Evolutionary conservation across 257 asterid species (phyloP).

Genomic region (Solanum pennellii): DNA sequence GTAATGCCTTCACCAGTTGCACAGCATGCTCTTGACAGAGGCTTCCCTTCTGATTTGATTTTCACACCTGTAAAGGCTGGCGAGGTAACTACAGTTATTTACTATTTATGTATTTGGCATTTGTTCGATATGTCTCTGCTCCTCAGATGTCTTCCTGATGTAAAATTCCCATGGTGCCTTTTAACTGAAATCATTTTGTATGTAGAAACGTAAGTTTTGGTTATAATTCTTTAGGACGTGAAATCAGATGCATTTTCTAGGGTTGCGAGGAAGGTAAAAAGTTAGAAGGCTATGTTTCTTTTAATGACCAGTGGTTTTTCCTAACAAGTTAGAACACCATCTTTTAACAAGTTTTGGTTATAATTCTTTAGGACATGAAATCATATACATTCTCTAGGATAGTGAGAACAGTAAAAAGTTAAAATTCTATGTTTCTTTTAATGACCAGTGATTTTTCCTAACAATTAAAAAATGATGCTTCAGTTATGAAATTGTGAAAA

Average conservation of each 20-base stretch:
- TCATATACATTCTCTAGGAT: neutral
- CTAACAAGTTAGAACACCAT: neutral
- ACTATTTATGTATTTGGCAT: neutral
- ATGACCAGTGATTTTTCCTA: neutral
- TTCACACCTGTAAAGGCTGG: constrained; percentile 78
- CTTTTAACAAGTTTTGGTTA: neutral
- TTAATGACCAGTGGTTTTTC: neutral
- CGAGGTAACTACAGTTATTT: constrained; percentile 39
- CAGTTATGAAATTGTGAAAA: neutral
- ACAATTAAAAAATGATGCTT: neutral
- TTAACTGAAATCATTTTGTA: neutral
- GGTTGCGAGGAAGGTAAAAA: neutral
- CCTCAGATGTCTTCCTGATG: neutral
- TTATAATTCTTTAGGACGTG: neutral
- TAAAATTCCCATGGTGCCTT: neutral
- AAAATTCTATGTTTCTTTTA: neutral
- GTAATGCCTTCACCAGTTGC: constrained; percentile 91
- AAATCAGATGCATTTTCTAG: neutral
- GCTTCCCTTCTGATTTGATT: constrained; percentile 65
- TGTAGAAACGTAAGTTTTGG: neutral
- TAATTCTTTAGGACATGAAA: neutral
- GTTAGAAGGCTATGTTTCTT: neutral
- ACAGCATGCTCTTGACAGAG: constrained; percentile 68
- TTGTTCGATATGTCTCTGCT: neutral
- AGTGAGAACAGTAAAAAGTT: neutral